Evolutionary conservation across 176 grass and related monocot species (phyloP).

Genomic region (Bromus sterilis): DNA sequence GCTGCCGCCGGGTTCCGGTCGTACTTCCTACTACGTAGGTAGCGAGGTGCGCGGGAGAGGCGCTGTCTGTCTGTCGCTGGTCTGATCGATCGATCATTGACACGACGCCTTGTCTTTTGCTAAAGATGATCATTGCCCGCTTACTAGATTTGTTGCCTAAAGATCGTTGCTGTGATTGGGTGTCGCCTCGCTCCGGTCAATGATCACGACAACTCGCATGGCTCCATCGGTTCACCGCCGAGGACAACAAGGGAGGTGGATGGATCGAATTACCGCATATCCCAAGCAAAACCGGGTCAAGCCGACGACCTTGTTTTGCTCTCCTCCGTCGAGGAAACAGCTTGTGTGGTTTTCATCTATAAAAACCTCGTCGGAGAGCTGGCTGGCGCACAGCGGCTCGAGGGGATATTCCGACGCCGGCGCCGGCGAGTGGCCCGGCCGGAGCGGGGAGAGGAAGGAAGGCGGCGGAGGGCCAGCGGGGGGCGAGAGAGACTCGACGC

Average conservation of each 20-base stretch:
- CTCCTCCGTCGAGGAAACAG: not conserved
- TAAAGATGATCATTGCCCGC: conserved; percentile 16
- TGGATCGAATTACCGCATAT: not conserved
- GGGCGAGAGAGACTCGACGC: not conserved
- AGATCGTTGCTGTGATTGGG: not conserved
- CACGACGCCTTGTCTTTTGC: not conserved
- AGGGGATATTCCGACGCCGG: conserved; percentile 13
- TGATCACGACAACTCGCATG: not conserved
- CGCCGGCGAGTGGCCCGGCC: not conserved
- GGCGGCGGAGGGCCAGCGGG: not conserved
- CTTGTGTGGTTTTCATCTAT: not conserved
- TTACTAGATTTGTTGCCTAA: conserved; percentile 23
- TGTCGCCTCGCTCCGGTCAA: not conserved
- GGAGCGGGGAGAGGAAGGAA: not conserved
- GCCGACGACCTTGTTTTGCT: not conserved
- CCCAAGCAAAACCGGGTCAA: not conserved
- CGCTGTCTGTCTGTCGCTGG: conserved; percentile 3
- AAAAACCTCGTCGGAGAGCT: not conserved
- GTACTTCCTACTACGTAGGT: not conserved
- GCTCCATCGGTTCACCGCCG: not conserved
- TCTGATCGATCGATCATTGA: not conserved
- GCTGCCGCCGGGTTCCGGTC: conserved; percentile 11
- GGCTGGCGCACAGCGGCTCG: not conserved
- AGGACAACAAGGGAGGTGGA: not conserved
- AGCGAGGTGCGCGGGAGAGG: not conserved